Percentiles rank a stretch among this genome's conserved stretches.
These are phyloP conservation scores for Candida tetrigidarum DNA, from an alignment of 1,139 yeast species.

Conservation along the genomic window DNA sequence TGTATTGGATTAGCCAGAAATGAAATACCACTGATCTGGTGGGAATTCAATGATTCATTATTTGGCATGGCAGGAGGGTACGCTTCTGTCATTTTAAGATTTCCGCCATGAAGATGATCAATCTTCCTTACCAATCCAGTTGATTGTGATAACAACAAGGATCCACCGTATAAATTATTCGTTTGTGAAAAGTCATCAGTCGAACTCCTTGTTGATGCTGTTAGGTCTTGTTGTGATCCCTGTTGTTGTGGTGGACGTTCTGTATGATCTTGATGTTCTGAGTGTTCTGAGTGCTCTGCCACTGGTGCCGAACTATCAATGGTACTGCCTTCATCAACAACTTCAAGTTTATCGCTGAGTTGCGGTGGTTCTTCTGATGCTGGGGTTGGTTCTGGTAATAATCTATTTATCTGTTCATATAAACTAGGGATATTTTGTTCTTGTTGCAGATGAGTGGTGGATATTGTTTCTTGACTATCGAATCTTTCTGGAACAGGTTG, in stretches of 20 bases:
- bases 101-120: conserved; percentile 22
- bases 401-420: conserved; percentile 19
- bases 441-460: conserved; percentile 14
- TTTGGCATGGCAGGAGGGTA: conserved; percentile 12
- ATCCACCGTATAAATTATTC: conserved; percentile 47
- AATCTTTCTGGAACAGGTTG: conserved; percentile 19
- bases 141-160: conserved; percentile 47
- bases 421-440: conserved; percentile 18
- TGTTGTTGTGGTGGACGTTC: conserved; percentile 1
- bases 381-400: conserved; percentile 18
- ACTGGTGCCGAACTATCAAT: conserved; percentile 4
- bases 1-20: conserved; percentile 38
- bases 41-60: conserved; percentile 24
- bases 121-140: conserved; percentile 48
- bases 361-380: conserved; percentile 8
- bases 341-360: conserved; percentile 11
- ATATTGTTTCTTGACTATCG: conserved; percentile 17
- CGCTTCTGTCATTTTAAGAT: conserved; percentile 10
- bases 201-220: conserved; percentile 24
- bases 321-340: conserved; percentile 13
- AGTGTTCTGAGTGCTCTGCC: not conserved
- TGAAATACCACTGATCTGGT: conserved; percentile 38
- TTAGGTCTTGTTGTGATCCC: conserved; percentile 7
- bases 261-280: not conserved
- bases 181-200: conserved; percentile 32